A percentile compares a stretch with the other conserved stretches of the same genome.
phyloP scores from a whole-genome alignment of 805 yeast genomes.

The Saturnispora gosingensis region DNA sequence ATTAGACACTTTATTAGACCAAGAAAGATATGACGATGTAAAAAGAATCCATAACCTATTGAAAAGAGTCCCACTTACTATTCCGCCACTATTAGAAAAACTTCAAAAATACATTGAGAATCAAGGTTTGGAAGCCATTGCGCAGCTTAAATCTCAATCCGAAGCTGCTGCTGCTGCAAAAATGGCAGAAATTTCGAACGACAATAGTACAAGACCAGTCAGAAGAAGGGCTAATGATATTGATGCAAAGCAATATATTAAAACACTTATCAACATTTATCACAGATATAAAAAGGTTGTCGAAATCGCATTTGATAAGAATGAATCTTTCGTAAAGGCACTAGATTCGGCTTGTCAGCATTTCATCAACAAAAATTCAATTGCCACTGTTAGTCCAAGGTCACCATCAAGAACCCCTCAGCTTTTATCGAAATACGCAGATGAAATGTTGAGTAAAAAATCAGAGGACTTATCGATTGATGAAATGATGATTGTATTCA shows the following conservation, averaged over 20 bases:
- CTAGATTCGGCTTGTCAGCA: constrained; percentile 81
- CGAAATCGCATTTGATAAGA: constrained; percentile 54
- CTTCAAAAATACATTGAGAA: constrained; percentile 65
- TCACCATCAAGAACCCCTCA: constrained; percentile 81
- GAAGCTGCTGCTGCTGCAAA: constrained; percentile 11
- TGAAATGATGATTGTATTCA: constrained; percentile 79
- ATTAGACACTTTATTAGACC: constrained; percentile 65
- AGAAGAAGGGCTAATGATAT: constrained; percentile 8
- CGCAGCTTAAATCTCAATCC: constrained; percentile 36
- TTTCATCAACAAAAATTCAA: constrained; percentile 72
- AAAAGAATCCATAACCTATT: constrained; percentile 69
- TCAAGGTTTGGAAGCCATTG: constrained; percentile 54
- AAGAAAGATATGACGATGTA: constrained; percentile 61
- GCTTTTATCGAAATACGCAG: constrained; percentile 80
- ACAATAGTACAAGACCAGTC: neutral
- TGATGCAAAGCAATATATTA: constrained; percentile 74
- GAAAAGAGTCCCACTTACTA: constrained; percentile 67
- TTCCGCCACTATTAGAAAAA: constrained; percentile 65
- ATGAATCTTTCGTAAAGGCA: constrained; percentile 74
- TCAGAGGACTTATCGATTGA: constrained; percentile 71
- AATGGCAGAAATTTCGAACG: constrained; percentile 1
- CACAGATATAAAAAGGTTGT: constrained; percentile 59
- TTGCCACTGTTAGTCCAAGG: constrained; percentile 60
- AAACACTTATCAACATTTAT: constrained; percentile 64
- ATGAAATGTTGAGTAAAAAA: constrained; percentile 70